These are phyloP conservation scores for Ramaria sp. DNA, from an alignment of 768 basidiomycete species.

Conservation along the genomic window DNA sequence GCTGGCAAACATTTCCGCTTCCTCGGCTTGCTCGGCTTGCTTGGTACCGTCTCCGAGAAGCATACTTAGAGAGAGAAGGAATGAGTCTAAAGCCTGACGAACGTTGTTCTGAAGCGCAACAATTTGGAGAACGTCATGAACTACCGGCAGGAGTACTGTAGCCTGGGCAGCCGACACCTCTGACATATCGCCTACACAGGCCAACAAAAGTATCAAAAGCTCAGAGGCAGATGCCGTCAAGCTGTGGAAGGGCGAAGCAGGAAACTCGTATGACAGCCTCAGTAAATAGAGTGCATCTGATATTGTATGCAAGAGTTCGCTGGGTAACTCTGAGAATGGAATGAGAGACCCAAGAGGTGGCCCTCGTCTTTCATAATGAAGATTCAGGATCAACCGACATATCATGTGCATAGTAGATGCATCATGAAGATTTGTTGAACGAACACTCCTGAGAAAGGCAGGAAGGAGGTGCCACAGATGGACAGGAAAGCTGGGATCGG, in stretches of 20 bases:
- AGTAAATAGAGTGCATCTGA: constrained; percentile 54
- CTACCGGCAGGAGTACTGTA: constrained; percentile 34
- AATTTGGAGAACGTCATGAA: constrained; percentile 42
- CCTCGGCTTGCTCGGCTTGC: constrained; percentile 57
- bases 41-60: constrained; percentile 62
- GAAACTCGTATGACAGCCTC: constrained; percentile 42
- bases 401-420: constrained; percentile 60
- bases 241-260: constrained; percentile 43
- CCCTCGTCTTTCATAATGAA: constrained; percentile 43
- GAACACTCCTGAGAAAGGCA: constrained; percentile 56
- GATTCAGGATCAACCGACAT: constrained; percentile 53
- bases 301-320: constrained; percentile 39
- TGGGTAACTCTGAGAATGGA: constrained; percentile 37
- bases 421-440: constrained; percentile 51
- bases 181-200: constrained; percentile 49
- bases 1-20: constrained; percentile 59
- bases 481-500: constrained; percentile 43
- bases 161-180: constrained; percentile 55
- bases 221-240: constrained; percentile 51
- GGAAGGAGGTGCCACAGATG: constrained; percentile 37
- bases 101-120: constrained; percentile 41
- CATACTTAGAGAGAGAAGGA: constrained; percentile 47
- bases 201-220: constrained; percentile 50
- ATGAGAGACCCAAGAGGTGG: constrained; percentile 46
- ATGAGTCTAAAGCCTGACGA: constrained; percentile 48